Base-by-base conservation (phyloP, 1,284 basidiomycete genomes). In the Mixia osmundae region DNA sequence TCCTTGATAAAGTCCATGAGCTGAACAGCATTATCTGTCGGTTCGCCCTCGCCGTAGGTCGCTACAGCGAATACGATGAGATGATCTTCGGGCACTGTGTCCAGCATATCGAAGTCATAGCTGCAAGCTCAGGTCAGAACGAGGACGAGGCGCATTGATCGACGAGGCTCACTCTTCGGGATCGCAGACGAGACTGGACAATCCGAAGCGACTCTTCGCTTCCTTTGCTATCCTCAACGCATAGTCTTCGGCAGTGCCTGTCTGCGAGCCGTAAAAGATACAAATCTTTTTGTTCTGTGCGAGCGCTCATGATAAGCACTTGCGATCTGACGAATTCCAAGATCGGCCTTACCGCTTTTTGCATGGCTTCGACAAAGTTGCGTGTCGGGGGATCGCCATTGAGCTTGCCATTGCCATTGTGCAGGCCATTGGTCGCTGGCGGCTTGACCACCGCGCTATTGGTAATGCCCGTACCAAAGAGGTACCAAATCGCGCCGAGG, bases 231-330 rank as follows among this genome's bases (percentile, higher is more conserved):
- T 49, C 27, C 50, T 24, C 2, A 42, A 42, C 8, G 44, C 50
- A 35, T 47, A 49, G 15, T 94, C 85, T 57, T 91, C 85, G 1
- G 85, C 85, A 9, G 85, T 94, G 45, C 85, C 85, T 0, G 85
- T 94, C 55, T 94, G 85, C 14, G 85, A 89, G 39, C 85, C 85
- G 53, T 87, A 91, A 57, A 94, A 89, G 52, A 91, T 87, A 50
- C 78, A 76, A 20, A 85, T 65, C 44, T 82, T 79, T 59, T 91
- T 94, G 68, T 80, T 83, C 52, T 54, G 44, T 18, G 11, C 3
- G 9, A 3, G 15, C 12, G 9, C 20, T 7, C 14, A 21, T 22
- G 22, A 2, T 16, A 25, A 21, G 15, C 19, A 25, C 33, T 15
- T 20, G 15, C 11, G 7, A 0, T n/a, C 3, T 33, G 10, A 14